phyloP scores from a whole-genome alignment of 2,329 filamentous ascomycete genomes.

The Graphilbum ipis-grandicollis region DNA sequence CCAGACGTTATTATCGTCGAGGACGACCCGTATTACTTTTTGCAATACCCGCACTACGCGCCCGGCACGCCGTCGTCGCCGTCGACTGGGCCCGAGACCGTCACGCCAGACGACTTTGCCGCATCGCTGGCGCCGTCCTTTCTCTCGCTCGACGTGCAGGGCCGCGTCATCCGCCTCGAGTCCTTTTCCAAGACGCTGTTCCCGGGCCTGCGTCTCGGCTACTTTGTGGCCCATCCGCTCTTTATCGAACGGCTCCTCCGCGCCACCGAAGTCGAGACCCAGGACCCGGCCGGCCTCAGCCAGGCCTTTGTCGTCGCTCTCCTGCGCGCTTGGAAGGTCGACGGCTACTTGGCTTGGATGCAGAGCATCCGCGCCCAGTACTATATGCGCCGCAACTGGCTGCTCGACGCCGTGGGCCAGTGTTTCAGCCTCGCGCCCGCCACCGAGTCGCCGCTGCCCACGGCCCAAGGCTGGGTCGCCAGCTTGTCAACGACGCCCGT shows the following conservation, averaged over 20 bases:
- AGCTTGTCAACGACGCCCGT: slow-evolving; percentile 8
- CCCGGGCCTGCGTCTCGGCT: slow-evolving; percentile 48
- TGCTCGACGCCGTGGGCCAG: slow-evolving; percentile 35
- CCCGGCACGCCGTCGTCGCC: background rate
- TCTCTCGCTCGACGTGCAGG: slow-evolving; percentile 11
- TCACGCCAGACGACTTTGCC: slow-evolving; percentile 7
- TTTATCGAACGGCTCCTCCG: slow-evolving; percentile 15
- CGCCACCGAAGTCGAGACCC: slow-evolving; percentile 33
- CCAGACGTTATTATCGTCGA: slow-evolving; percentile 39
- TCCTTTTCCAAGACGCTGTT: slow-evolving; percentile 58
- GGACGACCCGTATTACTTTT: slow-evolving; percentile 37
- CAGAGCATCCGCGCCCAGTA: slow-evolving; percentile 52
- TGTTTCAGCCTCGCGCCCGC: slow-evolving; percentile 10
- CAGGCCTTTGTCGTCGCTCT: slow-evolving; percentile 23
- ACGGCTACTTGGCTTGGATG: slow-evolving; percentile 60
- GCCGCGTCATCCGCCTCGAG: slow-evolving; percentile 37
- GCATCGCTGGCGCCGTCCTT: slow-evolving; percentile 10
- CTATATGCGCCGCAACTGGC: slow-evolving; percentile 44
- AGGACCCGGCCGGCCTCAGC: slow-evolving; percentile 50
- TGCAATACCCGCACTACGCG: slow-evolving; percentile 11
- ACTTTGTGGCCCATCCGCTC: slow-evolving; percentile 29
- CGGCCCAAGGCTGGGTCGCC: slow-evolving; percentile 10
- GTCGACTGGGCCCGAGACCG: background rate
- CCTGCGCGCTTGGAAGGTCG: slow-evolving; percentile 50
- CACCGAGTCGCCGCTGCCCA: slow-evolving; percentile 6